These are phyloP conservation scores for Apiosordaria backusii DNA, from an alignment of 495 filamentous ascomycete genomes.

Conservation along the genomic window DNA sequence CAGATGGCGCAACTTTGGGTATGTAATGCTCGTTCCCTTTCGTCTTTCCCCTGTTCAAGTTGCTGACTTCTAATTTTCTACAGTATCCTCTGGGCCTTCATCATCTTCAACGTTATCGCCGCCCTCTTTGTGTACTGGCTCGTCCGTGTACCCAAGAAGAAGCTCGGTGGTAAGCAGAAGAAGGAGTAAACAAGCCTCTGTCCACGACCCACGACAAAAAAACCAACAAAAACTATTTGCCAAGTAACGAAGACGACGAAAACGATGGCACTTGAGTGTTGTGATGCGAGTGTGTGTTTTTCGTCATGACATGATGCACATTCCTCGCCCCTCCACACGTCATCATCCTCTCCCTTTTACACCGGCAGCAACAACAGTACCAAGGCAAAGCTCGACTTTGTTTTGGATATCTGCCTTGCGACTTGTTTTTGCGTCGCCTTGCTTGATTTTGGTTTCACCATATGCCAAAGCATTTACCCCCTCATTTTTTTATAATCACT, in stretches of 20 bases:
- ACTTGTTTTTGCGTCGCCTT: neutral
- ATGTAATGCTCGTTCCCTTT: constrained; percentile 14
- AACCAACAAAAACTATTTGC: neutral
- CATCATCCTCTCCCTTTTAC: neutral
- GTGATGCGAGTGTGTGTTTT: neutral
- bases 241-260: neutral
- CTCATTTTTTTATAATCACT: neutral
- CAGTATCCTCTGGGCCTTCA: constrained; percentile 59
- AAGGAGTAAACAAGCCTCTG: constrained; percentile 19
- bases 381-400: neutral
- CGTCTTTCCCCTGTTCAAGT: neutral
- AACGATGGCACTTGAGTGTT: neutral
- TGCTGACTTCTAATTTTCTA: constrained; percentile 22
- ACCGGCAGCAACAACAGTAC: neutral
- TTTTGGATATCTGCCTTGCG: neutral
- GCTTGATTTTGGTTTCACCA: neutral
- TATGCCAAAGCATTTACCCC: neutral
- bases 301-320: neutral
- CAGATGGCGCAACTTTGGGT: constrained; percentile 69
- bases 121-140: constrained; percentile 78
- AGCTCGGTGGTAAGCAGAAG: constrained; percentile 31
- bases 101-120: constrained; percentile 72
- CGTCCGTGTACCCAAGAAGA: constrained; percentile 68
- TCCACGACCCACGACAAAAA: neutral
- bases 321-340: neutral